phyloP scores from a whole-genome alignment of 495 filamentous ascomycete genomes.

The Penicillium desertorum region DNA sequence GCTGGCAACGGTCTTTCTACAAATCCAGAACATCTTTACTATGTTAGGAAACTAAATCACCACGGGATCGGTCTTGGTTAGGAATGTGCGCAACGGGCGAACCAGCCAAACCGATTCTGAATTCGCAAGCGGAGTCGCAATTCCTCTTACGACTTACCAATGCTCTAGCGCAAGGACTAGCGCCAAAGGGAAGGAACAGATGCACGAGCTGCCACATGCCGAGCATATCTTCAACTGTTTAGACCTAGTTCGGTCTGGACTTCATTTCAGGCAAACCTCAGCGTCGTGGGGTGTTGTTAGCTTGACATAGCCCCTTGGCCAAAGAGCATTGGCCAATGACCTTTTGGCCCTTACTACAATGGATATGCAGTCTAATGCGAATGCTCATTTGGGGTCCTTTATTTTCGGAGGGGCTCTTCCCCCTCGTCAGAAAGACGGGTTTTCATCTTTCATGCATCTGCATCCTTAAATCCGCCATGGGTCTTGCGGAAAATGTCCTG shows the following conservation, averaged over 20 bases:
- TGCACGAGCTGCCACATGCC: neutral
- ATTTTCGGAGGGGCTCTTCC: conserved; percentile 1
- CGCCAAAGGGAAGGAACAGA: neutral
- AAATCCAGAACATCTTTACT: neutral
- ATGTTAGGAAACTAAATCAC: neutral
- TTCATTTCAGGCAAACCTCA: neutral
- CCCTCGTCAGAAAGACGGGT: neutral
- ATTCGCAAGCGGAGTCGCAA: conserved; percentile 2
- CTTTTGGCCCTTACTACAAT: conserved; percentile 13
- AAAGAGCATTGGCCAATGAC: conserved; percentile 17
- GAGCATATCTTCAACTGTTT: conserved; percentile 1
- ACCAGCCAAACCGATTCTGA: neutral
- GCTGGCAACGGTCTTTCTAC: conserved; percentile 1
- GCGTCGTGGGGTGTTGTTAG: conserved; percentile 1
- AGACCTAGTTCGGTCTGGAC: conserved; percentile 9
- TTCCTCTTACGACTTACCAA: neutral
- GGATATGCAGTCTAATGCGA: neutral
- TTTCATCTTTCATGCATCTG: conserved; percentile 8
- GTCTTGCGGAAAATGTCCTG: conserved; percentile 29
- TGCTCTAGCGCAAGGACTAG: conserved; percentile 2
- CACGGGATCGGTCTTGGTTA: neutral
- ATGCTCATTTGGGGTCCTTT: neutral
- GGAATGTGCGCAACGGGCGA: neutral
- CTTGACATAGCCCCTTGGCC: conserved; percentile 6
- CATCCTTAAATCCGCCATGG: conserved; percentile 25